A percentile compares a stretch with the other conserved stretches of the same genome.
phyloP scores from a whole-genome alignment of 805 yeast species.

The Candida caryicola region DNA sequence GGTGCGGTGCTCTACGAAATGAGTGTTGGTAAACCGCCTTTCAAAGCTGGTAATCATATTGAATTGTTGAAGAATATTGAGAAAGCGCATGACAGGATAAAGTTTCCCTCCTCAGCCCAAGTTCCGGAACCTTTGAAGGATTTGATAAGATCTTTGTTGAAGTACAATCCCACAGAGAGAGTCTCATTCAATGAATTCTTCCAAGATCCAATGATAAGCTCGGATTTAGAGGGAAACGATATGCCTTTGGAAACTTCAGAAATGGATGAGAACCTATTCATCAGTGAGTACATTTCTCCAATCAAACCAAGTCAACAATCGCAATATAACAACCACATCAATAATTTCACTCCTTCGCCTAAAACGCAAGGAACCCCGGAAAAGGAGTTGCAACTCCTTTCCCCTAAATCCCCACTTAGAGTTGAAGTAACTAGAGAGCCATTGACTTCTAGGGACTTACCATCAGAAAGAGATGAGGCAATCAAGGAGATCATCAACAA shows the following conservation, averaged over 20 bases:
- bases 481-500: conserved; percentile 44
- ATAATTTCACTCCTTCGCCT: not conserved
- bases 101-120: conserved; percentile 68
- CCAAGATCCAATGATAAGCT: conserved; percentile 60
- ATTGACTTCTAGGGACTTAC: not conserved
- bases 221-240: conserved; percentile 50
- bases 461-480: conserved; percentile 36
- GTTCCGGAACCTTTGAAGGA: conserved; percentile 63
- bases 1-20: conserved; percentile 96
- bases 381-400: conserved; percentile 1
- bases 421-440: not conserved
- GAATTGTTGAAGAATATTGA: conserved; percentile 86
- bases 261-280: conserved; percentile 76
- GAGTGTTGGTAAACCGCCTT: conserved; percentile 96
- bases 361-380: conserved; percentile 3
- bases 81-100: conserved; percentile 70
- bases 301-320: conserved; percentile 12
- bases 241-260: conserved; percentile 63
- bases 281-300: conserved; percentile 72
- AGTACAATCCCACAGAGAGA: conserved; percentile 82
- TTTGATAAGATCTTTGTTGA: conserved; percentile 72
- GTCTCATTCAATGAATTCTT: conserved; percentile 89
- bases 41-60: conserved; percentile 88
- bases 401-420: conserved; percentile 2
- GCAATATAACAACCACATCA: conserved; percentile 17